phyloP scores from a whole-genome alignment of 164 flowering plant genomes.

The Kingdonia uniflora region DNA sequence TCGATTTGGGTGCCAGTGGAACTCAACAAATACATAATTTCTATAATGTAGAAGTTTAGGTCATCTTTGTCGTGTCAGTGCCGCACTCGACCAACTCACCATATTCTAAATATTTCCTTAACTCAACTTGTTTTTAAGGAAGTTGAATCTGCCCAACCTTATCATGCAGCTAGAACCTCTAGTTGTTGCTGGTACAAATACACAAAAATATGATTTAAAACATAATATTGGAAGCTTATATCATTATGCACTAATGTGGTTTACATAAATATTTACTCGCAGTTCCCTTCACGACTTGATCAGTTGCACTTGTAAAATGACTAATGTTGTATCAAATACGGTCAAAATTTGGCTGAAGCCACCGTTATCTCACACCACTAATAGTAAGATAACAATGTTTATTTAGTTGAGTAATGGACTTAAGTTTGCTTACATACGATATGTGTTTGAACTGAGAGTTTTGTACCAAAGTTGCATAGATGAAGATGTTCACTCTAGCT shows the following conservation, averaged over 20 bases:
- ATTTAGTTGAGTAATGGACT: background rate
- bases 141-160: too few species aligned
- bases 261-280: background rate
- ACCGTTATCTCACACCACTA: background rate
- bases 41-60: too few species aligned
- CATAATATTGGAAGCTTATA: background rate
- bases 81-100: too few species aligned
- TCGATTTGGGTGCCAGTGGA: too few species aligned
- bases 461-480: background rate
- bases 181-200: too few species aligned
- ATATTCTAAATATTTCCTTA: too few species aligned
- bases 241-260: background rate
- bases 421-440: background rate
- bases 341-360: background rate
- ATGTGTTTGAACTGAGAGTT: background rate
- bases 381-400: background rate
- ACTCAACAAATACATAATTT: too few species aligned
- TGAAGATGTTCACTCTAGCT: conserved; percentile 15
- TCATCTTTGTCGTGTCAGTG: too few species aligned
- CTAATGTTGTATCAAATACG: background rate
- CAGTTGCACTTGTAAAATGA: too few species aligned
- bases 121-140: too few species aligned
- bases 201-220: too few species aligned
- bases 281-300: background rate
- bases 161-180: too few species aligned